Percentiles rank a stretch among this genome's conserved stretches.
Evolutionary conservation across 768 basidiomycete species (phyloP).

Genomic region (Amanita inopinata): DNA sequence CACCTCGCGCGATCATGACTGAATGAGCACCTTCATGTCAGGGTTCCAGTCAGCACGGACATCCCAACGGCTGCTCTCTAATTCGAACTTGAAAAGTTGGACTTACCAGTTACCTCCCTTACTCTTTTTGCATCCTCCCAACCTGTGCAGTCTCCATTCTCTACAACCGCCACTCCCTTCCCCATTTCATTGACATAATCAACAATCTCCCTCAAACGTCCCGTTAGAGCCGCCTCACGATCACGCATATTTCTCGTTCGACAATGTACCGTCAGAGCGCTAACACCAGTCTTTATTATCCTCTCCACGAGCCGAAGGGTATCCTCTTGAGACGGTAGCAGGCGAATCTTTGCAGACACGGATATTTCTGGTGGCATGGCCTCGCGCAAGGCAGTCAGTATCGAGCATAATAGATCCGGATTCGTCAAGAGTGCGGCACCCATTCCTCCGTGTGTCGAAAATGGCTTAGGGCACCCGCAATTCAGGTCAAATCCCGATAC

Average conservation of each 20-base stretch:
- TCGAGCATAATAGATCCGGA: slow-evolving; percentile 84
- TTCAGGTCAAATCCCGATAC: slow-evolving; percentile 94
- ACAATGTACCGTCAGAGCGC: slow-evolving; percentile 89
- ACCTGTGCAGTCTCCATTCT: slow-evolving; percentile 87
- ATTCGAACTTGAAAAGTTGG: background rate
- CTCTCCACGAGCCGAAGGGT: slow-evolving; percentile 85
- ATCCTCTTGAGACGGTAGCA: slow-evolving; percentile 78
- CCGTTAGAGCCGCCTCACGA: slow-evolving; percentile 67
- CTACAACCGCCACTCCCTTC: slow-evolving; percentile 76
- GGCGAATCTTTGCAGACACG: slow-evolving; percentile 89
- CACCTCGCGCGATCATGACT: slow-evolving; percentile 94
- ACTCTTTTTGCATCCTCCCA: slow-evolving; percentile 74
- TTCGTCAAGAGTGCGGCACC: slow-evolving; percentile 91
- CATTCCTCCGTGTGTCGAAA: slow-evolving; percentile 92
- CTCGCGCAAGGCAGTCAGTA: slow-evolving; percentile 68
- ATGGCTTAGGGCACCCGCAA: slow-evolving; percentile 95
- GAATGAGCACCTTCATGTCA: slow-evolving; percentile 59
- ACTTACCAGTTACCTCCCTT: slow-evolving; percentile 60
- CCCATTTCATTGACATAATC: slow-evolving; percentile 70
- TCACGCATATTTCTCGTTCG: slow-evolving; percentile 89
- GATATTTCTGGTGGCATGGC: slow-evolving; percentile 71
- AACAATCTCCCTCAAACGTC: slow-evolving; percentile 76
- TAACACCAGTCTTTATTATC: slow-evolving; percentile 82
- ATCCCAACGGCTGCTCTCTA: background rate
- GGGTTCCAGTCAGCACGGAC: background rate